A percentile compares a stretch with the other conserved stretches of the same genome.
Evolutionary conservation across 23 red algal species (phyloP).

Genomic region (Gracilariopsis chorda): DNA sequence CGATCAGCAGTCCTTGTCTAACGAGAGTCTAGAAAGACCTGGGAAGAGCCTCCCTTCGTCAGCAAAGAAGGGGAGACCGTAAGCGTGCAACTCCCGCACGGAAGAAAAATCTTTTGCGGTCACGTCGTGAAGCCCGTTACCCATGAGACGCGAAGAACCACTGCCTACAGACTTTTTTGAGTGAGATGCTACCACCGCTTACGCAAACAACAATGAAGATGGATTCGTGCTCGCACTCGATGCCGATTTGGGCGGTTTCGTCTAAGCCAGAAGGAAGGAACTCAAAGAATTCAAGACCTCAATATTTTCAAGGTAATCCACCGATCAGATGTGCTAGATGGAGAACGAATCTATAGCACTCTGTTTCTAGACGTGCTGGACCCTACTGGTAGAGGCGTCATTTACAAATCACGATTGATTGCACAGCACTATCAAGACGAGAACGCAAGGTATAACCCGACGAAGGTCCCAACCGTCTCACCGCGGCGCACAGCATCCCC

Average conservation of each 20-base stretch:
- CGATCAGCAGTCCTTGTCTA: conserved; percentile 15
- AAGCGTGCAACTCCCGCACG: neutral
- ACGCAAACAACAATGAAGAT: neutral
- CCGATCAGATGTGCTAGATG: too few species aligned
- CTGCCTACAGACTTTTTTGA: neutral
- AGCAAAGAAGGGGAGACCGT: conserved; percentile 40
- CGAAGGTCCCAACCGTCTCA: too few species aligned
- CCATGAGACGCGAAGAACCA: neutral
- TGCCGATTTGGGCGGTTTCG: neutral
- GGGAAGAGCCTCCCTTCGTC: conserved; percentile 19
- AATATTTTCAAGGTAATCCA: too few species aligned
- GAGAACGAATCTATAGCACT: too few species aligned
- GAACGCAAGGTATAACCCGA: too few species aligned
- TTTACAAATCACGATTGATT: too few species aligned
- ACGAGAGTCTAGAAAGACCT: neutral
- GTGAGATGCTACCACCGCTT: neutral
- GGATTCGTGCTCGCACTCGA: neutral
- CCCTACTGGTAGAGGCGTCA: too few species aligned
- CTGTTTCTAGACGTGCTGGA: too few species aligned
- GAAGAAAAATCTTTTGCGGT: neutral
- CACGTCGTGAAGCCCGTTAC: conserved; percentile 21
- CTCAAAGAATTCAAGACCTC: too few species aligned
- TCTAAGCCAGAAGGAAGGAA: neutral
- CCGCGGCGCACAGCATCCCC: too few species aligned
- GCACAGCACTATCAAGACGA: too few species aligned